Conservation (phyloP, 306 rosid species). For the Sicyos baderoa region DNA sequence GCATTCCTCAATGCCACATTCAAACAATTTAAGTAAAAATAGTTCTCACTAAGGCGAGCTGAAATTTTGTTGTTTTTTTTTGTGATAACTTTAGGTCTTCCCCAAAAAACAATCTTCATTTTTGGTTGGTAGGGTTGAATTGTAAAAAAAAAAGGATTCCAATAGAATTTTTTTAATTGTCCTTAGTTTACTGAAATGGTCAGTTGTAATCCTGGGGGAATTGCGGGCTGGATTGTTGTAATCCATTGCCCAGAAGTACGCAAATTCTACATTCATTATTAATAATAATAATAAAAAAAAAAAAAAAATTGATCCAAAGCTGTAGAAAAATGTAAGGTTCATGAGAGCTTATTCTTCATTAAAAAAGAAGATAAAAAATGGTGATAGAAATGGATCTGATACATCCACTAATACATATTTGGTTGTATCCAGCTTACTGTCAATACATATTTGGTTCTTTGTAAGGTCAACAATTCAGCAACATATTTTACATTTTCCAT, state of each 20-base stretch:
- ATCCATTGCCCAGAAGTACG: no score
- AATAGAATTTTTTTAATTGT: background rate
- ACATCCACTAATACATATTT: background rate
- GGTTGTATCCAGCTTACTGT: background rate
- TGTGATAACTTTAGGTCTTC: no score
- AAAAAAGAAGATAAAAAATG: background rate
- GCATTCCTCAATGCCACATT: background rate
- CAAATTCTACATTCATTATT: background rate
- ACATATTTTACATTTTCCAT: background rate
- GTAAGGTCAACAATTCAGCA: background rate
- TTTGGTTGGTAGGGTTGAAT: no score
- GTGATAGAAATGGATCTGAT: background rate
- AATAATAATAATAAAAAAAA: background rate
- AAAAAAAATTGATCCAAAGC: background rate
- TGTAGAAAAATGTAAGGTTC: background rate
- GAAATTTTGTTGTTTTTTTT: no score
- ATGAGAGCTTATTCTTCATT: background rate
- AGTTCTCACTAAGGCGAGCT: no score
- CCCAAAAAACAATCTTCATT: no score
- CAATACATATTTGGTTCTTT: background rate
- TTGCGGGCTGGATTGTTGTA: background rate
- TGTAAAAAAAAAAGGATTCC: no score
- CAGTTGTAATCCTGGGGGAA: background rate
- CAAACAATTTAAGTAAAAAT: background rate
- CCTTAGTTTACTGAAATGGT: background rate